These are phyloP conservation scores for Fomitiporia mediterranea DNA, from an alignment of 1,284 basidiomycete genomes.

Conservation along the genomic window DNA sequence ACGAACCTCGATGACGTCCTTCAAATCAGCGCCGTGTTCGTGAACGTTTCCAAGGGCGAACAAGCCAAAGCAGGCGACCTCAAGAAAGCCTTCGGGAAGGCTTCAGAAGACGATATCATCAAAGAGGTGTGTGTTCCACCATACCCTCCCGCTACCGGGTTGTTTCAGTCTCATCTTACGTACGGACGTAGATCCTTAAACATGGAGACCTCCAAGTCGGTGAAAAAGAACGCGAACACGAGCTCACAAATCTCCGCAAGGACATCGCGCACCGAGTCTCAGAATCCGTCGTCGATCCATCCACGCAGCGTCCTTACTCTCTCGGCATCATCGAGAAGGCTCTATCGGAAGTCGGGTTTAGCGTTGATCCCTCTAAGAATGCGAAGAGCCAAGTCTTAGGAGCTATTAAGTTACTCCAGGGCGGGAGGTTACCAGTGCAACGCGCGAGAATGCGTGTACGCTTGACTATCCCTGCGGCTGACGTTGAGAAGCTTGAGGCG, in stretches of 20 bases:
- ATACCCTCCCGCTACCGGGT: neutral
- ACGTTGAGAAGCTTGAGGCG: conserved; percentile 70
- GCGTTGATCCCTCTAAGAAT: conserved; percentile 82
- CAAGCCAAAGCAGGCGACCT: conserved; percentile 88
- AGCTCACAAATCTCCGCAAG: conserved; percentile 76
- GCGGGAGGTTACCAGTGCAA: conserved; percentile 85
- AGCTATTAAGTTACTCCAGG: conserved; percentile 82
- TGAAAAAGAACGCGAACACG: conserved; percentile 93
- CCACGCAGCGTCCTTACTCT: conserved; percentile 85
- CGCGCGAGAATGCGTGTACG: conserved; percentile 90
- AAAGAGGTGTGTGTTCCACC: conserved; percentile 61
- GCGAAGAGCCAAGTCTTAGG: conserved; percentile 95
- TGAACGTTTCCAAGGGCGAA: conserved; percentile 96
- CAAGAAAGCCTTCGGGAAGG: conserved; percentile 85
- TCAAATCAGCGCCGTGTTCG: conserved; percentile 95
- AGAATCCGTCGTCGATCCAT: conserved; percentile 93
- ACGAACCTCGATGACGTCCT: conserved; percentile 94
- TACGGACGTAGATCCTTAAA: conserved; percentile 73
- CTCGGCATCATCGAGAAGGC: conserved; percentile 98
- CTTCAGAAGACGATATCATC: conserved; percentile 69
- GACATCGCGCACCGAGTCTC: conserved; percentile 95
- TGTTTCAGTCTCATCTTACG: neutral
- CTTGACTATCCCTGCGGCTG: conserved; percentile 71
- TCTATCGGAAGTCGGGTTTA: conserved; percentile 92
- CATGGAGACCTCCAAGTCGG: conserved; percentile 97